A percentile compares a stretch with the other conserved stretches of the same genome.
Evolutionary conservation across 768 basidiomycete species (phyloP).

Genomic region (Tylopilus felleus): DNA sequence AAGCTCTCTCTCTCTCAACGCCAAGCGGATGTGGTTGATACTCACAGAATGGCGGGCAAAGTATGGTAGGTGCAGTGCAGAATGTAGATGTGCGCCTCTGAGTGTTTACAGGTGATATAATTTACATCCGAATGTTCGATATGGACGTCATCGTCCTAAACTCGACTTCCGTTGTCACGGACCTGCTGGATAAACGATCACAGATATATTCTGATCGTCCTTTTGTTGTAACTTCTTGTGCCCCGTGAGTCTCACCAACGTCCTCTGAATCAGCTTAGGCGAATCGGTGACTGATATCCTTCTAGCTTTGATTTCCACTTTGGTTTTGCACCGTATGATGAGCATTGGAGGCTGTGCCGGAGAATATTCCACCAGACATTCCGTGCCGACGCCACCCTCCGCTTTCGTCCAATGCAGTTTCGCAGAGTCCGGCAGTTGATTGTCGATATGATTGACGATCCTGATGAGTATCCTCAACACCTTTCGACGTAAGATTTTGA

Average conservation of each 20-base stretch:
- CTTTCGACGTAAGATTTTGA: neutral
- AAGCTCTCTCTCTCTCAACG: neutral
- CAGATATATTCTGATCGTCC: neutral
- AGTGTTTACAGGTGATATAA: neutral
- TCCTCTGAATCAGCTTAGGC: neutral
- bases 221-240: neutral
- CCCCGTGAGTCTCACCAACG: neutral
- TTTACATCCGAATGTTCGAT: neutral
- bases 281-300: neutral
- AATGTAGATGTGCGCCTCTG: neutral
- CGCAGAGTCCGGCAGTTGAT: neutral
- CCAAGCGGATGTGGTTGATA: neutral
- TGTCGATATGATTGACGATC: neutral
- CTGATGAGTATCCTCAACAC: neutral
- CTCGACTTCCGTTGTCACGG: neutral
- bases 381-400: too few species aligned
- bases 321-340: too few species aligned
- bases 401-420: neutral
- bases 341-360: too few species aligned
- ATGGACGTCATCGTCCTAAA: neutral
- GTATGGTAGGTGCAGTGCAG: neutral
- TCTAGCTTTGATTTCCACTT: too few species aligned
- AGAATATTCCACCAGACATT: neutral
- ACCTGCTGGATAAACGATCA: neutral
- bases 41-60: neutral